Conservation (phyloP, 176 grass and related monocot species). For the Cenchrus purpureus region DNA sequence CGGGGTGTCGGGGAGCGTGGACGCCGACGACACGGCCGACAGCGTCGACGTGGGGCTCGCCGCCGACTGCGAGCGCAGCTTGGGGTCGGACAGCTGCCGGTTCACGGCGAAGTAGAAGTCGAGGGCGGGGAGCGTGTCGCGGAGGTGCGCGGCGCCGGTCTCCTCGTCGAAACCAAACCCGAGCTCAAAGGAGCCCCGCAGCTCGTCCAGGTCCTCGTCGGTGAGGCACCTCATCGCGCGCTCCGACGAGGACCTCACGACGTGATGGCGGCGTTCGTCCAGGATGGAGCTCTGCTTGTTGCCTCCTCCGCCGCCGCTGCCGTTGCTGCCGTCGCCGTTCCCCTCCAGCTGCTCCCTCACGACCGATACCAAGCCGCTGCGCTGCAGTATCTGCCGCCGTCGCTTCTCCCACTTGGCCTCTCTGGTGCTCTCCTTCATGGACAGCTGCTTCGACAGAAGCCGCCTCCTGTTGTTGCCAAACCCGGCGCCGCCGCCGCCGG, state of each 20-base stretch:
- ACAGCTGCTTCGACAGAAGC: slow-evolving; percentile 55
- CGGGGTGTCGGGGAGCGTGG: slow-evolving; percentile 27
- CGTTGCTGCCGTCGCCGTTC: not conserved
- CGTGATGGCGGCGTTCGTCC: not conserved
- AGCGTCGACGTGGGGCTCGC: slow-evolving; percentile 38
- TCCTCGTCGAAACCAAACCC: slow-evolving; percentile 58
- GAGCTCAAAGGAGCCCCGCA: slow-evolving; percentile 54
- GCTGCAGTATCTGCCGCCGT: slow-evolving; percentile 25
- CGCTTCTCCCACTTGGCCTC: slow-evolving; percentile 58
- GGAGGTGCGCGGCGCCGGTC: slow-evolving; percentile 33
- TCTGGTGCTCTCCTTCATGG: slow-evolving; percentile 56
- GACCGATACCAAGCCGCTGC: not conserved
- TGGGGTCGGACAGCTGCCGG: slow-evolving; percentile 47
- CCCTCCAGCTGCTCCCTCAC: not conserved
- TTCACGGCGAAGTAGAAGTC: slow-evolving; percentile 58
- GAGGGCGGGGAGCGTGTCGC: slow-evolving; percentile 51
- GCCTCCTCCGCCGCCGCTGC: not conserved
- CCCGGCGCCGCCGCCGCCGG: not conserved
- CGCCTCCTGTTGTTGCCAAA: slow-evolving; percentile 4
- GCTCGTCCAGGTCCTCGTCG: slow-evolving; percentile 57
- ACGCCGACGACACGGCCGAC: slow-evolving; percentile 30
- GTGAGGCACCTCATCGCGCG: slow-evolving; percentile 32
- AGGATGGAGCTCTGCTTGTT: not conserved
- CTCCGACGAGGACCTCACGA: slow-evolving; percentile 3
- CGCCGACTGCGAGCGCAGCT: slow-evolving; percentile 8